Conservation (phyloP, 768 basidiomycete genomes). For the Kwoniella heveanensis region DNA sequence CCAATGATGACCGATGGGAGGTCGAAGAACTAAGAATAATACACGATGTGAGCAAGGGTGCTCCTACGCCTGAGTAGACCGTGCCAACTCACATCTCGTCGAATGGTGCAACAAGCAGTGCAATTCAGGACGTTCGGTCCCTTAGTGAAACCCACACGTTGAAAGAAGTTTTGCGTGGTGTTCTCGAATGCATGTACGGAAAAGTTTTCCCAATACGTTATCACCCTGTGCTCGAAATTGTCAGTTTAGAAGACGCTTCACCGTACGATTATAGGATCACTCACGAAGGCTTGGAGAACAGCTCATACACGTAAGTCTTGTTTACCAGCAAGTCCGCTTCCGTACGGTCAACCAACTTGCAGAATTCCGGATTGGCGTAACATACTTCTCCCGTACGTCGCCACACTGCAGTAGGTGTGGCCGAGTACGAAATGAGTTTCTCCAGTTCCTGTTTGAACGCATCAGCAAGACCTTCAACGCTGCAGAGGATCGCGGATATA, state of each 20-base stretch:
- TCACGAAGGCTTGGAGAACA: conserved; percentile 92
- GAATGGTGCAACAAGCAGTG: conserved; percentile 93
- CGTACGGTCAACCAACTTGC: conserved; percentile 87
- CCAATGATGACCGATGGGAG: conserved; percentile 46
- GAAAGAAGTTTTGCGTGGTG: conserved; percentile 91
- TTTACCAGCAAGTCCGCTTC: conserved; percentile 75
- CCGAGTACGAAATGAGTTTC: conserved; percentile 94
- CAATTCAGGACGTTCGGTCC: conserved; percentile 70
- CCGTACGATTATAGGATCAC: too few species aligned
- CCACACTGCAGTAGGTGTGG: conserved; percentile 97
- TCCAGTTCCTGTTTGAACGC: conserved; percentile 73
- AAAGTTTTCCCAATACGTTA: conserved; percentile 77
- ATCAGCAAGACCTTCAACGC: not conserved
- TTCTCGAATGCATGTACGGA: conserved; percentile 97
- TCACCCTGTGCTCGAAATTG: conserved; percentile 31
- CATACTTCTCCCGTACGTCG: conserved; percentile 97
- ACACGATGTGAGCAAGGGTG: too few species aligned
- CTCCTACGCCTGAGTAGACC: not conserved
- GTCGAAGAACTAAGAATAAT: conserved; percentile 27
- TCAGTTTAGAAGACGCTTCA: conserved; percentile 66
- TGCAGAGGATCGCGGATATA: not conserved
- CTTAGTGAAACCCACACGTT: conserved; percentile 79
- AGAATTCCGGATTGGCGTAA: conserved; percentile 93
- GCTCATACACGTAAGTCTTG: conserved; percentile 65
- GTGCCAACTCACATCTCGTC: conserved; percentile 64